phyloP scores from a whole-genome alignment of 2,329 filamentous ascomycete species.

The Aspergillaceae sp. region DNA sequence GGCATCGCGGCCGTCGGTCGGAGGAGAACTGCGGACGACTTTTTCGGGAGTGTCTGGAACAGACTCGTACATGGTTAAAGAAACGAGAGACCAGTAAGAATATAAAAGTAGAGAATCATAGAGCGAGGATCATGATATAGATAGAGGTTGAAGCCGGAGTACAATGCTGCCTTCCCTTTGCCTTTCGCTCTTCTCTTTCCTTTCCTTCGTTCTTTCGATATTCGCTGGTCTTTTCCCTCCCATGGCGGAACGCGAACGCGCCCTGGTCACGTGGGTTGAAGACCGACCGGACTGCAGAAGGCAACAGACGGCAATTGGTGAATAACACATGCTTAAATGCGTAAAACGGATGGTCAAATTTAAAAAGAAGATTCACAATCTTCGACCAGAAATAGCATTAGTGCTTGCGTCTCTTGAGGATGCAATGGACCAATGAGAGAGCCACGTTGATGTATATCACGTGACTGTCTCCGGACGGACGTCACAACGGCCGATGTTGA shows the following conservation, averaged over 20 bases:
- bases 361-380: too few relatives aligned
- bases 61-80: constrained; percentile 29
- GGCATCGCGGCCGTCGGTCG: constrained; percentile 22
- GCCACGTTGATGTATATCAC: neutral
- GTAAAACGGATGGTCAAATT: neutral
- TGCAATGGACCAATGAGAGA: neutral
- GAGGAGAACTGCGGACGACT: constrained; percentile 20
- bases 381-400: too few relatives aligned
- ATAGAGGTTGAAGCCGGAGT: too few relatives aligned
- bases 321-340: neutral
- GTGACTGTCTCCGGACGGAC: neutral
- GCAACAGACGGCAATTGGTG: neutral
- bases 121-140: neutral
- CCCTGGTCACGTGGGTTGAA: neutral
- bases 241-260: neutral
- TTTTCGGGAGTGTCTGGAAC: constrained; percentile 35
- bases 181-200: neutral
- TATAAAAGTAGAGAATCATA: neutral
- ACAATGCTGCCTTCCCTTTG: too few relatives aligned
- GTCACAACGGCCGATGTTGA: neutral
- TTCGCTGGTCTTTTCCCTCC: neutral
- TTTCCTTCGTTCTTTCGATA: neutral
- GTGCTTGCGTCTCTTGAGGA: neutral
- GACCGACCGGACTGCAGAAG: neutral
- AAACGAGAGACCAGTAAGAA: neutral